Evolutionary conservation across 495 filamentous ascomycete genomes (phyloP), one percentile per base, ranked within the genome.

Genomic region (Annulohypoxylon moriforme): DNA sequence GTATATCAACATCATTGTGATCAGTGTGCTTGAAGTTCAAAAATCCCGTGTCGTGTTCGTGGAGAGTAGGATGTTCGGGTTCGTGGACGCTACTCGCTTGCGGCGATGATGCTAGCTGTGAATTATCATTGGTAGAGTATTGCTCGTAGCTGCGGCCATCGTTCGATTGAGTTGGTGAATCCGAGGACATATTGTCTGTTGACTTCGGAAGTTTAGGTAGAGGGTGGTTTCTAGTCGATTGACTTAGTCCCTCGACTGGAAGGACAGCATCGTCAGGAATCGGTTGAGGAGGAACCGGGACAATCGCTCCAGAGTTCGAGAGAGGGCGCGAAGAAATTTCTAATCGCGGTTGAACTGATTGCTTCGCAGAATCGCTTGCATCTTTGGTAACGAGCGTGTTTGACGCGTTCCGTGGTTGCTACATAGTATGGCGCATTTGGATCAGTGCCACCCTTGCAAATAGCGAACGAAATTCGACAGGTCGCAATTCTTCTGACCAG

Each of bases 161-260:
- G 58, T 85, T 85, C 2, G 81, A 78, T 57, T 85, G 83, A 0
- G 83, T 85, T 0, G 77, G 78, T 3, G 80, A 79, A 29, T 79
- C 76, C 13, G 81, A 82, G 36, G 76, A 71, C 76, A 78, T 78
- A 62, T 53, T 40, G 22, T 11, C 55, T 16, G 34, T 69, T 18
- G 33, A 40, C 42, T 55, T 64, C 56, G 69, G 38, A 38, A 65
- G 47, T 66, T 13, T 49, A 46, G 62, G 20, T n/a, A 60, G 31
- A 38, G n/a, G 60, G 60, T 74, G 42, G 42, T 70, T 46, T 60
- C 47, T 50, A 60, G 49, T 66, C 33, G 34, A 66, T 18, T 52
- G 44, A 46, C 47, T 68, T 6, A 27, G 56, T 27, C 52, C 33
- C 27, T 68, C 73, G 27, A 25, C 33, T 7, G 42, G 13, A 13